Base-by-base conservation (phyloP, 176 grass and related monocot species). In the Dactylis glomerata region DNA sequence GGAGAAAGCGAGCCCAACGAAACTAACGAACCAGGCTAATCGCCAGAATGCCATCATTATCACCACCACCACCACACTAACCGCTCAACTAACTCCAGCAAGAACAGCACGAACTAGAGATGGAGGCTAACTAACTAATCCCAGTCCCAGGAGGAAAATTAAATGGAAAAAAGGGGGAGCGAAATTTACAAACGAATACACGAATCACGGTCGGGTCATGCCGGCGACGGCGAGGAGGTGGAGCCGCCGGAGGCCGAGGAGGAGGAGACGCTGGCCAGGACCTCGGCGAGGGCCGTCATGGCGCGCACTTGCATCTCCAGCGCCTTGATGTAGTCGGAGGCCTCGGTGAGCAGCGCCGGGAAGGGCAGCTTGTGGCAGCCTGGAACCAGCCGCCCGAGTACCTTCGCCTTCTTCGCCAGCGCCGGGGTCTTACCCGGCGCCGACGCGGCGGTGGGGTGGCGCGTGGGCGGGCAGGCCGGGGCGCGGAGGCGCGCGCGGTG, bases 271-370 rank as follows among this genome's bases (percentile, higher is more conserved):
- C 88, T 52, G 42, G 96, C 85, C 42, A 99, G 85, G 54, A 92
- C 88, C 83, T 94, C 93, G 38, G 89, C 87, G 19, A 99, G 82
- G 14, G 86, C 89, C 72, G 85, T 89, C 93, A 99, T 95, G 83
- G 86, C 86, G 67, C 94, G 92, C 11, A 99, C 93, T 83, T 99
- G 96, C 96, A 99, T 96, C 93, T 99, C 88, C 4, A 99, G 91
- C 54, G 96, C 96, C 32, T 71, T 64, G 59, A 94, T 96, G 89
- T 99, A 99, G 82, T 99, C 96, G 15, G 86, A 89, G 26, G 86
- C 81, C 87, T 99, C 93, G 38, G 82, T 86, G 10, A 96, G 83
- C 19, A 99, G 89, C 41, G 72, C 81, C 50, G 89, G 86, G 41
- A 99, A 89, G 36, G 93, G 51, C 49, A 99, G 86, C 71, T 86